Evolutionary conservation across 371 early-diverging fungal genomes (phyloP).

Genomic region (Actinomortierella ambigua): DNA sequence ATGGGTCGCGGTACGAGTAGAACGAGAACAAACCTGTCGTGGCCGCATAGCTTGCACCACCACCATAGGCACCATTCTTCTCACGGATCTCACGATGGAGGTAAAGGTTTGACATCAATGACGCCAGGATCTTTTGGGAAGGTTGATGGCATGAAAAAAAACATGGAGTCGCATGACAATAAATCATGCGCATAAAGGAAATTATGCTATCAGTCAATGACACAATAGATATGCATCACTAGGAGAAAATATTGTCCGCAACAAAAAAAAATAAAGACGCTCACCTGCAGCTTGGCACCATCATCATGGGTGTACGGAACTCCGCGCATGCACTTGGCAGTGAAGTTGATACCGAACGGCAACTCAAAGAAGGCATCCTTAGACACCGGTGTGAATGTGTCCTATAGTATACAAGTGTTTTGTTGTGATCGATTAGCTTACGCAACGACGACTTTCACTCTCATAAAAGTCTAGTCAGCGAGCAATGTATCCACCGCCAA

Average conservation of each 20-base stretch:
- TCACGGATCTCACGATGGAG: conserved; percentile 95
- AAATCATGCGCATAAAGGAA: background rate
- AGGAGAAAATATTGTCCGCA: background rate
- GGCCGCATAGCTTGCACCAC: conserved; percentile 78
- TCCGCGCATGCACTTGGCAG: conserved; percentile 71
- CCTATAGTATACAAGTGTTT: conserved; percentile 3
- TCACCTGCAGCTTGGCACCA: conserved; percentile 70
- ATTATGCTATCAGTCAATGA: background rate
- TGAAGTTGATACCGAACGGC: conserved; percentile 89
- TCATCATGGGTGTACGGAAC: conserved; percentile 88
- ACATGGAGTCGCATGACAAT: background rate
- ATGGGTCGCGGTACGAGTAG: conserved; percentile 94
- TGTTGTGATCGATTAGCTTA: too few species aligned
- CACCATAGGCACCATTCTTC: conserved; percentile 97
- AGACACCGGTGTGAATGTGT: conserved; percentile 15
- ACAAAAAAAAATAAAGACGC: conserved; percentile 2
- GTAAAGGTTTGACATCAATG: conserved; percentile 82
- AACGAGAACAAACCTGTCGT: conserved; percentile 84
- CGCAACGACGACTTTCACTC: too few species aligned
- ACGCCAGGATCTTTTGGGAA: conserved; percentile 62
- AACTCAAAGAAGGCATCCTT: conserved; percentile 48
- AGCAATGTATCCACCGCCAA: too few species aligned
- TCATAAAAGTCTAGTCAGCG: too few species aligned
- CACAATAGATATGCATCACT: background rate
- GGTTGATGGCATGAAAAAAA: background rate